Percentiles rank a stretch among this genome's conserved stretches.
Conservation (phyloP, 306 rosid genomes). For the Malus fusca region DNA sequence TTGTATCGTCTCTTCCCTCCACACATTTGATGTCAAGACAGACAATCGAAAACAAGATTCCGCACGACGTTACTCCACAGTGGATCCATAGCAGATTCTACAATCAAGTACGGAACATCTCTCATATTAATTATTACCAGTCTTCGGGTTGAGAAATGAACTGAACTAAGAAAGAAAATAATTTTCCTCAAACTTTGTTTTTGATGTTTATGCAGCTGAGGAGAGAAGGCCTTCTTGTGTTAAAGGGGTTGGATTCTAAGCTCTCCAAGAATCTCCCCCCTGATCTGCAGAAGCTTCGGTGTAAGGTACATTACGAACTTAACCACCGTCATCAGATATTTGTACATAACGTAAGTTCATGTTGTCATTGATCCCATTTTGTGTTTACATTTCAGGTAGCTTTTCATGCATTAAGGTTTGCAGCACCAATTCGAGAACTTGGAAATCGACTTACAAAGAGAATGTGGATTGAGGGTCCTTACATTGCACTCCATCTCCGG, state of each 20-base stretch:
- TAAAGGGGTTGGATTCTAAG: conserved; percentile 54
- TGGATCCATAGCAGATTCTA: conserved; percentile 43
- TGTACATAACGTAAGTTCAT: background rate
- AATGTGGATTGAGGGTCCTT: conserved; percentile 63
- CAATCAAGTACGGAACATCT: conserved; percentile 24
- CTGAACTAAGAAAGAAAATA: background rate
- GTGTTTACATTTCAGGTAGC: conserved; percentile 31
- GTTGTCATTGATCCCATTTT: background rate
- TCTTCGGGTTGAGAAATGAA: background rate
- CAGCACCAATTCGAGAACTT: conserved; percentile 40
- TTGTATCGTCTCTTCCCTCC: conserved; percentile 42
- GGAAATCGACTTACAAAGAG: conserved; percentile 40
- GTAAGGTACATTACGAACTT: conserved; percentile 29
- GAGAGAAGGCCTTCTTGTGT: conserved; percentile 36
- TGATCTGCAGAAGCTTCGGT: conserved; percentile 52
- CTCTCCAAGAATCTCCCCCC: conserved; percentile 53
- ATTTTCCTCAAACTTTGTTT: background rate
- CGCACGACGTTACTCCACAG: conserved; percentile 36
- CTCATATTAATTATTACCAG: background rate
- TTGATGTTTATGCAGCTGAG: conserved; percentile 25
- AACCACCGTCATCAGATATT: background rate
- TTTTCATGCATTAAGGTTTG: conserved; percentile 46
- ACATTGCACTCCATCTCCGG: conserved; percentile 48
- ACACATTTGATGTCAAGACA: conserved; percentile 37
- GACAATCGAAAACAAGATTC: conserved; percentile 28